phyloP scores from a whole-genome alignment of 2,329 filamentous ascomycete species.

The Pyricularia grisea region DNA sequence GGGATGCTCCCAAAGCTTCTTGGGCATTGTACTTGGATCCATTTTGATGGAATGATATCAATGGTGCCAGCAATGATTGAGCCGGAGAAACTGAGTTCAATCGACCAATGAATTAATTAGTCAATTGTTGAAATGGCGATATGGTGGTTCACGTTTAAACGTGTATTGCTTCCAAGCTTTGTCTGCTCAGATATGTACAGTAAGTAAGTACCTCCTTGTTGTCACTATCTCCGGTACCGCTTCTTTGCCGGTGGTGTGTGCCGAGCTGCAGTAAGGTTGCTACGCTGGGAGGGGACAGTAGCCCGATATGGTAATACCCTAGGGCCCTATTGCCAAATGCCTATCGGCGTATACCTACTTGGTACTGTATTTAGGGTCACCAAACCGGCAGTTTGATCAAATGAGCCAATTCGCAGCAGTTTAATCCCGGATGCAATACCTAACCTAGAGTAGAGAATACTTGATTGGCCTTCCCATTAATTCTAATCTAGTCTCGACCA shows the following conservation, averaged over 20 bases:
- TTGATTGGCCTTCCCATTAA: too few relatives aligned
- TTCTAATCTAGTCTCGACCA: too few relatives aligned
- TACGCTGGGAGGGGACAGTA: neutral
- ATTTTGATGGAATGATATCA: neutral
- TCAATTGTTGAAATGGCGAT: neutral
- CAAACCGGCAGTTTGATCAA: too few relatives aligned
- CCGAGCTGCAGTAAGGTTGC: neutral
- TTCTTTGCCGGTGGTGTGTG: neutral
- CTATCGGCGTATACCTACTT: too few relatives aligned
- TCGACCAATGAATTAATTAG: neutral
- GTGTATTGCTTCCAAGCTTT: neutral
- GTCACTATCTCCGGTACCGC: neutral
- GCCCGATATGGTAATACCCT: neutral
- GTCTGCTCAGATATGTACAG: neutral
- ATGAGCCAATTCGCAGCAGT: too few relatives aligned
- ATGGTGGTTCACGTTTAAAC: neutral
- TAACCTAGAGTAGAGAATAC: too few relatives aligned
- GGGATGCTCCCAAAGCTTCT: slow-evolving; percentile 62
- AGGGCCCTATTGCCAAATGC: too few relatives aligned
- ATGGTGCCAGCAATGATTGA: too few relatives aligned
- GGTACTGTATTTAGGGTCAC: too few relatives aligned
- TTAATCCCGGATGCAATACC: too few relatives aligned
- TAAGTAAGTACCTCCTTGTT: neutral
- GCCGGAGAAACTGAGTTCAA: too few relatives aligned
- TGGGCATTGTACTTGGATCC: slow-evolving; percentile 24